phyloP scores from a whole-genome alignment of 2,329 filamentous ascomycete genomes.

The Elsinoe necatrix region DNA sequence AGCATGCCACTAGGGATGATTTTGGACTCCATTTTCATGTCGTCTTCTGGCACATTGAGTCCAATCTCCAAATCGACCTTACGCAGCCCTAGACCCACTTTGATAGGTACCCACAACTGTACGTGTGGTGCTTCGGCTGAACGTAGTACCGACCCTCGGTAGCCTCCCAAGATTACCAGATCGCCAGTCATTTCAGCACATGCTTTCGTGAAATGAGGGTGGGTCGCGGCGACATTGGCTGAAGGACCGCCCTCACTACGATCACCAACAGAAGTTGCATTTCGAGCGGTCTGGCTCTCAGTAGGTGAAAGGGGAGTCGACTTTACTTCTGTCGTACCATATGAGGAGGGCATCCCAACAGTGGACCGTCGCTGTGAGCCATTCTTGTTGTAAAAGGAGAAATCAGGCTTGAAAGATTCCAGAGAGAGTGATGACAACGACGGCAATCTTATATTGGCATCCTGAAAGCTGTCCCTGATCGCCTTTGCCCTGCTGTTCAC shows the following conservation, averaged over 20 bases:
- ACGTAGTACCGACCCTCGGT: slow-evolving; percentile 80
- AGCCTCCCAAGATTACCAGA: slow-evolving; percentile 80
- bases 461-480: slow-evolving; percentile 77
- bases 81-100: slow-evolving; percentile 81
- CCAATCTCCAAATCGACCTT: slow-evolving; percentile 89
- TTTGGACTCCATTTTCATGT: slow-evolving; percentile 71
- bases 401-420: slow-evolving; percentile 36
- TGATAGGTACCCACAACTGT: slow-evolving; percentile 91
- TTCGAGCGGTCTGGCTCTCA: not conserved
- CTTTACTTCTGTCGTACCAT: not conserved
- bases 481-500: slow-evolving; percentile 86
- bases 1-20: slow-evolving; percentile 83
- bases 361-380: not conserved
- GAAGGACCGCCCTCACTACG: slow-evolving; percentile 7
- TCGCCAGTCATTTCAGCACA: slow-evolving; percentile 70
- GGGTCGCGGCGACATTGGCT: slow-evolving; percentile 29
- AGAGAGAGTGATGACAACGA: slow-evolving; percentile 44
- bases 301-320: not conserved
- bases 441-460: slow-evolving; percentile 63
- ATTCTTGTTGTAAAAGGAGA: slow-evolving; percentile 12
- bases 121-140: slow-evolving; percentile 73
- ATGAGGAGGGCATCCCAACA: not conserved
- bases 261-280: slow-evolving; percentile 9
- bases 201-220: slow-evolving; percentile 47
- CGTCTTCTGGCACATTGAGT: slow-evolving; percentile 63